Evolutionary conservation across 1,284 basidiomycete genomes (phyloP).

Genomic region (Phellopilus nigrolimitatus): DNA sequence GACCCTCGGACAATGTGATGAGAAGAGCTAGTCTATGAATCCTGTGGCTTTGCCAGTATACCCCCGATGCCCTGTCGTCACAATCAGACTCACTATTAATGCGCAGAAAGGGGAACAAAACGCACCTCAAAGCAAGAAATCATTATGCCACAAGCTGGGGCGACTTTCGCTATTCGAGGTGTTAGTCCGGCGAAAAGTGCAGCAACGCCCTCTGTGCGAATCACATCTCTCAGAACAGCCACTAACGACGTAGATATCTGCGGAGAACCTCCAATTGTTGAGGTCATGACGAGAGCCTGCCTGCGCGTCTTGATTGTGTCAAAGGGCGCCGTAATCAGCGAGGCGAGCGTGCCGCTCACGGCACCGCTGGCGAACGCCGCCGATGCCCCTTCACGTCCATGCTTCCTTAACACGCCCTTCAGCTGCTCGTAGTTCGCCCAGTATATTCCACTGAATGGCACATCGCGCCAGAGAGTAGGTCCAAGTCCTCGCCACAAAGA

Average conservation of each 20-base stretch:
- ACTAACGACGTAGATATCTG: slow-evolving; percentile 42
- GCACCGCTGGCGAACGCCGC: slow-evolving; percentile 84
- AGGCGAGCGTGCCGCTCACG: slow-evolving; percentile 75
- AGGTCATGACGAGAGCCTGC: slow-evolving; percentile 68
- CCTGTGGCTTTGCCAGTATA: slow-evolving; percentile 11
- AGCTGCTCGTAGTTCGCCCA: slow-evolving; percentile 76
- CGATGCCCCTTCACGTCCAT: slow-evolving; percentile 57
- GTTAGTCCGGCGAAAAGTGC: slow-evolving; percentile 84
- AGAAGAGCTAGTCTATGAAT: slow-evolving; percentile 1
- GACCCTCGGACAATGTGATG: background rate
- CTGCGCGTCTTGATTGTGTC: slow-evolving; percentile 94
- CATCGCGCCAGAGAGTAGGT: slow-evolving; percentile 93
- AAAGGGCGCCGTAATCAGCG: slow-evolving; percentile 90
- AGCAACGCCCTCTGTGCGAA: slow-evolving; percentile 71
- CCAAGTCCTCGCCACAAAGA: slow-evolving; percentile 89
- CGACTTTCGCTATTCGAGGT: slow-evolving; percentile 92
- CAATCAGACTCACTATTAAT: background rate
- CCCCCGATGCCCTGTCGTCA: slow-evolving; percentile 19
- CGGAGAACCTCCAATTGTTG: slow-evolving; percentile 33
- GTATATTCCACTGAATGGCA: slow-evolving; percentile 94
- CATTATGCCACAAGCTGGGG: slow-evolving; percentile 98
- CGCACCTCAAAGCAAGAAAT: slow-evolving; percentile 89
- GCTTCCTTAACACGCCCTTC: slow-evolving; percentile 49
- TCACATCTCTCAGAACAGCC: slow-evolving; percentile 62
- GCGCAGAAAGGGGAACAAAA: background rate